These are phyloP conservation scores for Eucalyptus melliodora DNA, from an alignment of 345 rosid species.

Conservation along the genomic window DNA sequence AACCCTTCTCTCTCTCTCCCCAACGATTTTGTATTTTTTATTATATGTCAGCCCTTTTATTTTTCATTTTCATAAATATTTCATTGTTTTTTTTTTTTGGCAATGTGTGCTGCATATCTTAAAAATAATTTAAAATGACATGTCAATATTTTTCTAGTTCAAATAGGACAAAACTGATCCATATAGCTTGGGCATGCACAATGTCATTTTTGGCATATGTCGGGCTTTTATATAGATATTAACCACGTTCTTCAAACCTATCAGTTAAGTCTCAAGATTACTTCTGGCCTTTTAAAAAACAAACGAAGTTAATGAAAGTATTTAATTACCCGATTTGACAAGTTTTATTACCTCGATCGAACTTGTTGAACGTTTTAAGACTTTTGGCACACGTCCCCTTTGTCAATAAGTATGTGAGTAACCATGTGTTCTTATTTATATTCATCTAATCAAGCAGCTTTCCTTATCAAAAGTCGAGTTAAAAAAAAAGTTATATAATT, in stretches of 20 bases:
- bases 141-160: too few species aligned
- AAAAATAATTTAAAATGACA: not conserved
- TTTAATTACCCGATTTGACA: not conserved
- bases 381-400: accelerated
- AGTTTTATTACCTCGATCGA: not conserved
- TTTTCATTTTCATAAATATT: not conserved
- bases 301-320: not conserved
- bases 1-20: not conserved
- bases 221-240: not conserved
- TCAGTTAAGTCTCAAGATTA: too few species aligned
- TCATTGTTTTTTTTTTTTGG: not conserved
- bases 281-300: accelerated
- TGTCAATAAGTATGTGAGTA: not conserved
- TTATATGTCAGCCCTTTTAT: not conserved
- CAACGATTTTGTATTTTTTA: not conserved
- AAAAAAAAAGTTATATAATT: too few species aligned
- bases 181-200: not conserved
- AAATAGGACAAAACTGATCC: accelerated
- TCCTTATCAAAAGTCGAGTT: not conserved
- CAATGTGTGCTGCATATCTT: accelerated
- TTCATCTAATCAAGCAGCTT: accelerated
- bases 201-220: not conserved
- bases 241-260: not conserved
- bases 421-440: not conserved
- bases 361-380: too few species aligned